Evolutionary conservation across 176 grass and related monocot genomes (phyloP), one percentile per base, ranked within the genome.

Genomic region (Triticum dicoccoides): DNA sequence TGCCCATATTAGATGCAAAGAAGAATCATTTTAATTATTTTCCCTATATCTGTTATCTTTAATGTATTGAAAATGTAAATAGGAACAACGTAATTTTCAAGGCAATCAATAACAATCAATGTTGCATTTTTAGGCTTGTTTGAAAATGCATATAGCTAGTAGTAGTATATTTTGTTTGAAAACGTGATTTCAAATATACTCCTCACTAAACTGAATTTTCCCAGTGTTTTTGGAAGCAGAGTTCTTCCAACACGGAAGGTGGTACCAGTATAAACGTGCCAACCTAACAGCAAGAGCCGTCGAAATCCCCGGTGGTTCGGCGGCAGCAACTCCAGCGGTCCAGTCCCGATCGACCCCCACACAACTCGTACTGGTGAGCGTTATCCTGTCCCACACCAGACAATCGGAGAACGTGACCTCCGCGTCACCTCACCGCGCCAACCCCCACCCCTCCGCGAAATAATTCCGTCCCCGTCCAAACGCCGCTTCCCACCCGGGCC

Each of bases 391-490:
- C 61, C 78, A 25, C 37, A 65, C 38, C 24, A 20, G 78, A 65
- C 78, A 49, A 29, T 63, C 15, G 15, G 62, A 44, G 62, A 41
- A 66, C 62, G 73, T 76, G 44, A 76, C 42, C 73, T 10, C 25
- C 73, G 39, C 34, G 33, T 78, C 76, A 59, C 52, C 23, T 65
- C 77, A 21, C 74, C 27, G 4, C 32, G 0, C n/a, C 61, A 29
- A 44, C 69, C 59, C 69, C 20, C 64, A 4, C 41, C 66, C 18
- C 51, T 2, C 5, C 49, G 10, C 10, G 5, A 45, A 74, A 61
- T 80, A 62, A 80, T 47, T 80, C 58, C 58, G 69, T 74, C 65
- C 47, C 82, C 76, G 67, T 56, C 87, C 82, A 75, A 20, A 33
- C 68, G 59, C 76, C 87, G 67, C 76, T 67, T 66, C 58, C 68